Evolutionary conservation across 805 yeast species (phyloP).

Genomic region (Dipodascus geniculatus): DNA sequence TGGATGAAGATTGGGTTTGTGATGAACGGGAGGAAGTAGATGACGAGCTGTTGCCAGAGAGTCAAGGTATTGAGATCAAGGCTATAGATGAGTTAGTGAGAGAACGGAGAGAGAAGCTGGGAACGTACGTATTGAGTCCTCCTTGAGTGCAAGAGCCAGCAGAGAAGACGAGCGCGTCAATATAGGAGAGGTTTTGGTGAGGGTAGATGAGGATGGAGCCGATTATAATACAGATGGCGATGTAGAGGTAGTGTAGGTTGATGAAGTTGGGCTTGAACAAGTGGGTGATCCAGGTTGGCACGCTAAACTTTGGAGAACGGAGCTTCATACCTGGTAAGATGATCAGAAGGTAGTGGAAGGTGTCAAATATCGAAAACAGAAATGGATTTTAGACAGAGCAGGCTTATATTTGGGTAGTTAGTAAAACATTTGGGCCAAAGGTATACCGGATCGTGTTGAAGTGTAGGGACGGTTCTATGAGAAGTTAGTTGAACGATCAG

Average conservation of each 20-base stretch:
- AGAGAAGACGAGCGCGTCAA: constrained; percentile 69
- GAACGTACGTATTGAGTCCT: constrained; percentile 72
- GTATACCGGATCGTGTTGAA: too few relatives aligned
- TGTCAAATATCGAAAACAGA: too few relatives aligned
- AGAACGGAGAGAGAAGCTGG: constrained; percentile 29
- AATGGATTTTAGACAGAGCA: not conserved
- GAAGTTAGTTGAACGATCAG: too few relatives aligned
- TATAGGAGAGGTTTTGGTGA: constrained; percentile 47
- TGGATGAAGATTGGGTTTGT: constrained; percentile 88
- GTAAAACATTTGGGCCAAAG: too few relatives aligned
- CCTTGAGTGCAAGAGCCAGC: constrained; percentile 81
- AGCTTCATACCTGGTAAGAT: not conserved
- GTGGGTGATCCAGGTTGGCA: not conserved
- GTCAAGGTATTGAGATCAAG: constrained; percentile 26
- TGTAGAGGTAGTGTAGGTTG: constrained; percentile 37
- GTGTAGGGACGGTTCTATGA: too few relatives aligned
- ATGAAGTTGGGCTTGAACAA: not conserved
- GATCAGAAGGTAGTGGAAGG: too few relatives aligned
- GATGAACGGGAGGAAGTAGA: constrained; percentile 50
- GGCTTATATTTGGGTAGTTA: too few relatives aligned
- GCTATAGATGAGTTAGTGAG: not conserved
- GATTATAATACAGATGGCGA: constrained; percentile 44
- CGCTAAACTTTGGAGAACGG: not conserved
- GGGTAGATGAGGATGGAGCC: constrained; percentile 75
- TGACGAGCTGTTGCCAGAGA: constrained; percentile 68